Base-by-base conservation (phyloP, 192 early-diverging fungal genomes). In the Rhizophagus sp. region DNA sequence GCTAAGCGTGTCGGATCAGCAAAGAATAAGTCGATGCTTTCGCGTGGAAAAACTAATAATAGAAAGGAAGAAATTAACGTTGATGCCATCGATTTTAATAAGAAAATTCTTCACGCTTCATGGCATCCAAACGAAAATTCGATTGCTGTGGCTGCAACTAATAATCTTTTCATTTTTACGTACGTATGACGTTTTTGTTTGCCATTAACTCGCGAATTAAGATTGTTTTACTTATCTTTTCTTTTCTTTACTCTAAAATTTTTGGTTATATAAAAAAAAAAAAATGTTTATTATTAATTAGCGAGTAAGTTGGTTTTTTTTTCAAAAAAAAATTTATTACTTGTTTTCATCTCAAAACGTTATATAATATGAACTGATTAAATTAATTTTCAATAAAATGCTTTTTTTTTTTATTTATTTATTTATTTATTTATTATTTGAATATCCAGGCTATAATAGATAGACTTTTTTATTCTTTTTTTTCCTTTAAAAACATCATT, bases 41-140 rank as follows among this genome's bases (percentile, higher is more conserved):
- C 82, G 80, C 75, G 66, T 68, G 83, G 83, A 69, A 85, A 85
- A 85, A 8, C 41, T 44, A 82, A 81, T 77, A 82, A 88, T 67
- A 85, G 83, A 72, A 93, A 91, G 81, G 91, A 95, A 50, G 95
- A 95, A 75, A 88, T 93, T 81, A 95, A 96, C 83, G 91, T 92
- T 1, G 97, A 98, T 62, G 86, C 90, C 62, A 89, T 96, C 75
- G 98, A 99, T 85, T 98, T 94, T 83, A 92, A 90, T 81, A 96
- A 97, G 88, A 98, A 98, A 88, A 99, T 99, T 80, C 83, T 99
- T 72, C 98, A 99, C 83, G 95, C 97, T 36, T 96, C 95, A 64
- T 99, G 97, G 97, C 98, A 99, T 90, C 98, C 98, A 64, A 92
- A 92, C 77, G 98, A 99, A 84, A 98, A 98, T 85, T 96, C 96